phyloP scores from a whole-genome alignment of 495 filamentous ascomycete species.

The Hyaloscypha bicolor region DNA sequence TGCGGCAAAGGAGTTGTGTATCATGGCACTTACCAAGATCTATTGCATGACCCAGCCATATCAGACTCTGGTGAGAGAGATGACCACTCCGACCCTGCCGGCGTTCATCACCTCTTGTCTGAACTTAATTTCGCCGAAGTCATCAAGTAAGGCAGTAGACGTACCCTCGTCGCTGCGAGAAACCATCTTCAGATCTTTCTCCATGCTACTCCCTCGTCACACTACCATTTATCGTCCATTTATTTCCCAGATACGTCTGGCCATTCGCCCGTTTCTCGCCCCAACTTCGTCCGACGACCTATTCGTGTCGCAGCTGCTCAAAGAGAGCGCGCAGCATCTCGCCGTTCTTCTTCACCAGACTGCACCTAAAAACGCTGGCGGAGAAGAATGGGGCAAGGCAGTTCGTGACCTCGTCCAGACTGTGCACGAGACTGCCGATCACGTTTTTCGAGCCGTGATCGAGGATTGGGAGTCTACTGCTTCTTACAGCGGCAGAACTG shows the following conservation, averaged over 20 bases:
- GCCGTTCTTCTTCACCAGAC: conserved; percentile 72
- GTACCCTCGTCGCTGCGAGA: conserved; percentile 53
- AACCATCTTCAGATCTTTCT: conserved; percentile 63
- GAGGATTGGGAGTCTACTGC: conserved; percentile 76
- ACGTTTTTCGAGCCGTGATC: conserved; percentile 71
- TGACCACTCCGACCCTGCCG: conserved; percentile 81
- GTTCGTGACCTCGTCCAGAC: conserved; percentile 59
- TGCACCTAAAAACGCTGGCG: conserved; percentile 70
- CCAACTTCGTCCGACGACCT: conserved; percentile 51
- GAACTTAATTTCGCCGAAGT: conserved; percentile 58
- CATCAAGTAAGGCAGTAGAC: conserved; percentile 37
- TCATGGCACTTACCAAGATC: conserved; percentile 78
- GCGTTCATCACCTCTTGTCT: conserved; percentile 72
- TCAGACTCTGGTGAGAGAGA: conserved; percentile 80
- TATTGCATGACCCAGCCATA: conserved; percentile 80
- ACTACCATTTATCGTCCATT: conserved; percentile 80
- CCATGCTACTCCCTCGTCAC: conserved; percentile 71
- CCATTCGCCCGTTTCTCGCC: conserved; percentile 58
- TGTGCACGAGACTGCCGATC: conserved; percentile 68
- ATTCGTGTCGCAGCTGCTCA: conserved; percentile 50
- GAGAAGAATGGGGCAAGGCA: conserved; percentile 72
- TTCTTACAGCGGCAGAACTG: conserved; percentile 37
- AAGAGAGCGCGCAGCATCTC: conserved; percentile 58
- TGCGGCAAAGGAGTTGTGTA: conserved; percentile 69
- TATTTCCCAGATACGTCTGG: conserved; percentile 61